Evolutionary conservation across 768 basidiomycete species (phyloP).

Genomic region (Rhizopogon sp.): DNA sequence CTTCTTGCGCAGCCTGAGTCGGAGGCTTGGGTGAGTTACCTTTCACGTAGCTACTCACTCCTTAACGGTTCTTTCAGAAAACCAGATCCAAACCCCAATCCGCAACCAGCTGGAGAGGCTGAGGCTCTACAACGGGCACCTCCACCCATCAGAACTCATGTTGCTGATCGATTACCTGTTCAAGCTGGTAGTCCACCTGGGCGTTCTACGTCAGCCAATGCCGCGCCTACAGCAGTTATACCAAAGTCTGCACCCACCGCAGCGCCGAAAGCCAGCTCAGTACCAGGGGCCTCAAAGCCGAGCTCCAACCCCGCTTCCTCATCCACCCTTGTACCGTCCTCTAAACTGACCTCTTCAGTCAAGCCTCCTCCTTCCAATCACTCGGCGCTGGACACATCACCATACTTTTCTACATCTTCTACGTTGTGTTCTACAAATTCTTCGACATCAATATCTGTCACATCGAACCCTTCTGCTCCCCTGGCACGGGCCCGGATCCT

Average conservation of each 20-base stretch:
- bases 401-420: constrained; percentile 14
- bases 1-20: constrained; percentile 58
- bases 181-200: background rate
- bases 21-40: constrained; percentile 60
- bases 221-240: background rate
- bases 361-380: background rate
- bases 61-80: constrained; percentile 11
- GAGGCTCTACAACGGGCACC: background rate
- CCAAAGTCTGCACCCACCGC: background rate
- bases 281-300: background rate
- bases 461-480: constrained; percentile 21
- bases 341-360: constrained; percentile 5
- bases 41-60: background rate
- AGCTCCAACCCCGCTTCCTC: constrained; percentile 6
- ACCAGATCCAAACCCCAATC: constrained; percentile 19
- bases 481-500: constrained; percentile 23
- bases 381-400: constrained; percentile 5
- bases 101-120: background rate
- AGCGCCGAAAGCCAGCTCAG: background rate
- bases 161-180: background rate
- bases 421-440: constrained; percentile 8
- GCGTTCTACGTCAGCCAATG: background rate
- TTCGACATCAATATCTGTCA: constrained; percentile 17
- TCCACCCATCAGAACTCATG: background rate
- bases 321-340: constrained; percentile 13